These are phyloP conservation scores for Alternaria brassicicola DNA, from an alignment of 2,329 filamentous ascomycete species.

Conservation along the genomic window DNA sequence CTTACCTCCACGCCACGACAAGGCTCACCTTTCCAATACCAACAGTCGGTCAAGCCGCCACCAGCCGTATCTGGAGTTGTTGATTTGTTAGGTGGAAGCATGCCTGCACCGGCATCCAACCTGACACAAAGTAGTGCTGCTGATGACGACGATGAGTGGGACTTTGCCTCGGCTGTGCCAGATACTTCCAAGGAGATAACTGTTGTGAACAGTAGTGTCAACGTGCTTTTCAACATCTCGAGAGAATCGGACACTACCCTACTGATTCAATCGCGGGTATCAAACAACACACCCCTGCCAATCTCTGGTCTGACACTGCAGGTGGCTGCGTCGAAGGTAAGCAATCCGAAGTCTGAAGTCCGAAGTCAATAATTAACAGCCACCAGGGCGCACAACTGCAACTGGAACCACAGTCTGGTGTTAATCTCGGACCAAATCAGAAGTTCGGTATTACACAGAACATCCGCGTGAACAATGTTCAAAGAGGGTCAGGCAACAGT, in stretches of 20 bases:
- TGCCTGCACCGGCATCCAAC: constrained; percentile 32
- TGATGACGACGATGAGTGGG: constrained; percentile 96
- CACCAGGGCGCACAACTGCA: constrained; percentile 76
- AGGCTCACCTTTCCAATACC: constrained; percentile 57
- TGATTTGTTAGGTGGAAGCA: constrained; percentile 47
- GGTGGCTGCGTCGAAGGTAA: constrained; percentile 89
- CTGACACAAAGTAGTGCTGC: constrained; percentile 57
- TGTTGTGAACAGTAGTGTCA: constrained; percentile 72
- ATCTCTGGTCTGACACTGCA: constrained; percentile 87
- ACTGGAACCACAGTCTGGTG: constrained; percentile 83
- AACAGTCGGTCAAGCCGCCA: constrained; percentile 50
- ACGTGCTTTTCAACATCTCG: constrained; percentile 74
- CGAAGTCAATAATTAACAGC: constrained; percentile 13
- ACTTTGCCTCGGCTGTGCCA: constrained; percentile 86
- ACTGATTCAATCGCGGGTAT: constrained; percentile 77
- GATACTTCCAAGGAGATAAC: constrained; percentile 68
- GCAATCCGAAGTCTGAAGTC: neutral
- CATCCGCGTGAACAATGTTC: constrained; percentile 77
- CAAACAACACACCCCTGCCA: constrained; percentile 74
- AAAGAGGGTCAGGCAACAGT: constrained; percentile 72
- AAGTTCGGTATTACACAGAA: constrained; percentile 81
- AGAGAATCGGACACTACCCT: constrained; percentile 65
- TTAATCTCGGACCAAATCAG: constrained; percentile 72
- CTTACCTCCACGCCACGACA: constrained; percentile 61
- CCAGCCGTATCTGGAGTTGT: constrained; percentile 38